Percentiles rank a stretch among this genome's conserved stretches.
phyloP scores from a whole-genome alignment of 2,329 filamentous ascomycete species.

The Cladosporium halotolerans region DNA sequence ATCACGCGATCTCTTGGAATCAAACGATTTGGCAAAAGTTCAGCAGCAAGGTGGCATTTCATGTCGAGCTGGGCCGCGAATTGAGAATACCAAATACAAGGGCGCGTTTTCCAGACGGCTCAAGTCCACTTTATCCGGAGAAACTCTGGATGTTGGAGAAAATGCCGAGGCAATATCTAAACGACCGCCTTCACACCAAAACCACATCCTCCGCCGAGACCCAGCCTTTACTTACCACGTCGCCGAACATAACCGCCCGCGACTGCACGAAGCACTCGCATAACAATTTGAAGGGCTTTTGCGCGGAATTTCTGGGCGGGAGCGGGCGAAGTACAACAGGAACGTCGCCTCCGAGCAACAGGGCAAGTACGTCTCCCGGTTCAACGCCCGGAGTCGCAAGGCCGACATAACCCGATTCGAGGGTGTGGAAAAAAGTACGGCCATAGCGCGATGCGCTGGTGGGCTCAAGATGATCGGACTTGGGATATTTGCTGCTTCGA shows the following conservation, averaged over 20 bases:
- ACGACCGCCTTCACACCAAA: conserved; percentile 17
- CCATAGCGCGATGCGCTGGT: conserved; percentile 18
- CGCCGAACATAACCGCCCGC: conserved; percentile 22
- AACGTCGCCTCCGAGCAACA: conserved; percentile 26
- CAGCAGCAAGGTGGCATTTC: no score
- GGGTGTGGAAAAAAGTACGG: conserved; percentile 23
- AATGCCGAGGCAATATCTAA: no score
- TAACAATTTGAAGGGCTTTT: conserved; percentile 20
- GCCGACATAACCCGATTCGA: conserved; percentile 18
- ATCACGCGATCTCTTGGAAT: no score
- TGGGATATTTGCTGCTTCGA: no score
- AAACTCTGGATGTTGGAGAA: no score
- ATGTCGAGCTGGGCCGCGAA: no score
- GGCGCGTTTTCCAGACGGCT: no score
- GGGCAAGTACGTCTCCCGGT: conserved; percentile 20
- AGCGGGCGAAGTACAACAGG: conserved; percentile 24
- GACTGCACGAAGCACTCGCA: conserved; percentile 26
- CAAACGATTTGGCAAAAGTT: no score
- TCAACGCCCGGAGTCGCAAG: conserved; percentile 23
- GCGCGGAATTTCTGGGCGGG: conserved; percentile 10
- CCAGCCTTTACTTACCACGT: conserved; percentile 16
- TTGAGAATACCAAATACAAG: no score
- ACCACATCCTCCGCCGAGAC: conserved; percentile 22
- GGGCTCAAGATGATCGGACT: neutral
- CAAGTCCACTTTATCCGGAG: no score